Evolutionary conservation across 2,329 filamentous ascomycete species (phyloP), one percentile per base, ranked within the genome.

Genomic region (Ceratocystis diversiconidia): DNA sequence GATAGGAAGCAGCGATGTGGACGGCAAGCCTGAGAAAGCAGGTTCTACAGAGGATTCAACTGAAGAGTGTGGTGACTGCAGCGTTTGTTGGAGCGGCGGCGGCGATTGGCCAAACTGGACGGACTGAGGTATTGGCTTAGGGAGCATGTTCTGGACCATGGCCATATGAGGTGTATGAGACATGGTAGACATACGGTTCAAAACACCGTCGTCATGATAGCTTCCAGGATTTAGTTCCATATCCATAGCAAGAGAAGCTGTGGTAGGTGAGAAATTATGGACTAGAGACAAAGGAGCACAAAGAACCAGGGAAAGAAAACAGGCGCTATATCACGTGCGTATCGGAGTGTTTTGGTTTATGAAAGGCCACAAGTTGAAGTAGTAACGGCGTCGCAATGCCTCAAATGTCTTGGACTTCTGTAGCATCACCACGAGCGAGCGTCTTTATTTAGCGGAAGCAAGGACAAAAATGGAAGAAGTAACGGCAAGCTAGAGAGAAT

Each of bases 361-460:
- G 22, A 30, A 57, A 28, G 25, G 22, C 22, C 25, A 30, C 25
- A 57, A 57, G 15, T 57, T 22, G 41, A 41, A 36, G 61, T 62
- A 52, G 48, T 63, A 30, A 57, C 52, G 52, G 52, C 52, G 52
- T 63, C 61, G 61, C 61, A 63, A 22, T 30, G 61, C 61, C 44
- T 52, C 30, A 28, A 52, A 63, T 50, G 44, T 63, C n/a, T 63
- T 63, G 30, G 46, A 32, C 48, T 50, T 63, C 52, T 63, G 28
- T 19, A 50, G 61, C 61, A 63, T 63, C 44, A 63, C 61, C 61
- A 50, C 48, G 10, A 52, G 61, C 30, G 36, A 41, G 10, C 36
- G 10, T 41, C 36, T 44, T 30, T 48, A 19, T 50, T 22, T 5
- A n/a, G 17, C 22, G n/a, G 6, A 50, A 50, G n/a, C 46, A 50